Percentiles rank a stretch among this genome's conserved stretches.
phyloP scores from a whole-genome alignment of 768 basidiomycete genomes.

The Xerocomus potaroensis region DNA sequence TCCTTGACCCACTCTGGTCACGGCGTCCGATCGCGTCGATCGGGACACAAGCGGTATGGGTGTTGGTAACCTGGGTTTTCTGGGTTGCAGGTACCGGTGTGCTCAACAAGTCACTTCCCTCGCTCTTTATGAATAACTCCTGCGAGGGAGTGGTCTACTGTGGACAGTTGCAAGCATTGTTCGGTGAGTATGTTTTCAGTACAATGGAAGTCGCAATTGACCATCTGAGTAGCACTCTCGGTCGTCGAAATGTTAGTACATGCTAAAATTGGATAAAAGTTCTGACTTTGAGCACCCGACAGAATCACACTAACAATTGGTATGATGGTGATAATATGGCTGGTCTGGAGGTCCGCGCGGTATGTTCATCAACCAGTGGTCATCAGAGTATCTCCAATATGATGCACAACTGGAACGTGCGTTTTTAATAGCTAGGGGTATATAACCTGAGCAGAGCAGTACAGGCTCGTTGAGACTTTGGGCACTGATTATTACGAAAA shows the following conservation, averaged over 20 bases:
- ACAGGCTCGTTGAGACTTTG: too few species aligned
- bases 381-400: slow-evolving; percentile 22
- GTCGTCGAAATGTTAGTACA: slow-evolving; percentile 48
- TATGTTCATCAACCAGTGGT: slow-evolving; percentile 31
- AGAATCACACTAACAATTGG: slow-evolving; percentile 47
- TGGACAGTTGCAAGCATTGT: slow-evolving; percentile 50
- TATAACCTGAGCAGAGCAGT: too few species aligned
- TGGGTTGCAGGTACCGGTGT: slow-evolving; percentile 57
- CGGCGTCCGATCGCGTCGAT: slow-evolving; percentile 50
- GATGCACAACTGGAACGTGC: slow-evolving; percentile 9
- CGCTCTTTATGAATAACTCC: slow-evolving; percentile 35
- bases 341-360: slow-evolving; percentile 50
- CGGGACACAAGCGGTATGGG: slow-evolving; percentile 58
- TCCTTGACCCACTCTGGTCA: slow-evolving; percentile 57
- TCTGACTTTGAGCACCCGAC: slow-evolving; percentile 8
- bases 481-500: too few species aligned
- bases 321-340: slow-evolving; percentile 45
- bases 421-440: too few species aligned
- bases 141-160: slow-evolving; percentile 50
- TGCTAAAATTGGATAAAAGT: not conserved
- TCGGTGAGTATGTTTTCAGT: slow-evolving; percentile 35
- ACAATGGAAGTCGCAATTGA: not conserved
- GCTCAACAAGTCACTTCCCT: slow-evolving; percentile 47
- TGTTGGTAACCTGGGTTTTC: slow-evolving; percentile 52
- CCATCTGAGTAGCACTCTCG: slow-evolving; percentile 37